Evolutionary conservation across 805 yeast genomes (phyloP).

Genomic region (Ogataea haglerorum): DNA sequence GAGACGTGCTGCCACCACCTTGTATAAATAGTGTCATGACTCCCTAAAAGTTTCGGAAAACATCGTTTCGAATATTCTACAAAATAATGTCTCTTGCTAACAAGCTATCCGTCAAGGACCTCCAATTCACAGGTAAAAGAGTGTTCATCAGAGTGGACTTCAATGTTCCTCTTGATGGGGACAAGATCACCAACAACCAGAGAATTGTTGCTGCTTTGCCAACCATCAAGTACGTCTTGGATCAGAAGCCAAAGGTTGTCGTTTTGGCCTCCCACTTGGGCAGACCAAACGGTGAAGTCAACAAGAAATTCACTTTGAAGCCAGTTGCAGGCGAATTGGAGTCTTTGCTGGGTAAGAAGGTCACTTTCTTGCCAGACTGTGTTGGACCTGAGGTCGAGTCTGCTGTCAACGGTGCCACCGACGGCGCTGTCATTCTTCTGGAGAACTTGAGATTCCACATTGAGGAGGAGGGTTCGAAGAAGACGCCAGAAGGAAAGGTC

Average conservation of each 20-base stretch:
- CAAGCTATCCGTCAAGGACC: conserved; percentile 90
- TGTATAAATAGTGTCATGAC: conserved; percentile 8
- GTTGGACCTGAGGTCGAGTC: conserved; percentile 89
- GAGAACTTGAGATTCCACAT: conserved; percentile 99
- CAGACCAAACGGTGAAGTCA: conserved; percentile 95
- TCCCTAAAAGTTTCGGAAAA: conserved; percentile 7
- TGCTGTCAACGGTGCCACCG: conserved; percentile 67
- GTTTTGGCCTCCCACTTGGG: conserved; percentile 97
- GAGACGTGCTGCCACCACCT: conserved; percentile 7
- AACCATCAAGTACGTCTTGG: conserved; percentile 92
- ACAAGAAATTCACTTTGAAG: conserved; percentile 81
- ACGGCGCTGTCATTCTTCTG: conserved; percentile 82
- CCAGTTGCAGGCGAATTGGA: conserved; percentile 92
- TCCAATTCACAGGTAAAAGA: conserved; percentile 83
- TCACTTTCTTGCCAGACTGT: conserved; percentile 81
- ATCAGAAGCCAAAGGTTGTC: conserved; percentile 86
- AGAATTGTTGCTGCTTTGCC: conserved; percentile 99
- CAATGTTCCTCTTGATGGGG: conserved; percentile 94
- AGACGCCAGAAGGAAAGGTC: conserved; percentile 80
- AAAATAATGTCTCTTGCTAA: conserved; percentile 80
- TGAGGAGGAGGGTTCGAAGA: conserved; percentile 93
- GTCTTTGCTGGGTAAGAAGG: conserved; percentile 68
- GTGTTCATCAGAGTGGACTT: conserved; percentile 98
- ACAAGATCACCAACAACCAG: conserved; percentile 97
- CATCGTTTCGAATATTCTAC: conserved; percentile 2